Base-by-base conservation (phyloP, 495 filamentous ascomycete genomes). In the Haplographium delicatum region DNA sequence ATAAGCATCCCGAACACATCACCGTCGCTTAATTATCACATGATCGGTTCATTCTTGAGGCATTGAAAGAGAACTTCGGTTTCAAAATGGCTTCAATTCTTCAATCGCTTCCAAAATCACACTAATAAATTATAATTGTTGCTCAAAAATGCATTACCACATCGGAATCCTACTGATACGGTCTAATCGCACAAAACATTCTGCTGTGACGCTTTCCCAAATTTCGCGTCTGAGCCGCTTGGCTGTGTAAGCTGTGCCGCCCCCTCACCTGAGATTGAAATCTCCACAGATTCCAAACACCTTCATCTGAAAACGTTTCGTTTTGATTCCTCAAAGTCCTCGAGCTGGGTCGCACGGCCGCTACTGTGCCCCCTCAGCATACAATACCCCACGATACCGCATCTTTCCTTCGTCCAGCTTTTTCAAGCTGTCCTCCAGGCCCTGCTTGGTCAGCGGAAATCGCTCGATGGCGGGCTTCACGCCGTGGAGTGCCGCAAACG, bases 331-430 rank as follows among this genome's bases (percentile, higher is more conserved):
- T n/a, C n/a, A n/a, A n/a, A n/a, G 8, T 8, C 9, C 15, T 60
- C 38, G 46, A 57, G 45, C 13, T 56, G 24, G n/a, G n/a, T n/a
- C n/a, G n/a, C n/a, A n/a, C n/a, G n/a, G n/a, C n/a, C 55, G 53
- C 45, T 49, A 42, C 37, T 61, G 26, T 41, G 26, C 25, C 47
- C 5, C 47, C 7, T 27, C 16, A 60, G 61, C 56, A 24, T 60
- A 62, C 34, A 81, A 52, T 13, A 81, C 74, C 41, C 62, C 75
- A 15, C 80, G 65, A 61, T 81, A 83, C 42, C 77, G 62, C 62
- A 82, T 72, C 47, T 75, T 69, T 2, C 80, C 79, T 4, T 68
- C 47, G 1, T 74, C 67, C 50, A 82, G 61, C 28, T 65, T 73
- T 38, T 74, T 53, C 72, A 82, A 71, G 1, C 77, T 78, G 37